Evolutionary conservation across 176 grass and related monocot species (phyloP).

Genomic region (Carex myosuroides): DNA sequence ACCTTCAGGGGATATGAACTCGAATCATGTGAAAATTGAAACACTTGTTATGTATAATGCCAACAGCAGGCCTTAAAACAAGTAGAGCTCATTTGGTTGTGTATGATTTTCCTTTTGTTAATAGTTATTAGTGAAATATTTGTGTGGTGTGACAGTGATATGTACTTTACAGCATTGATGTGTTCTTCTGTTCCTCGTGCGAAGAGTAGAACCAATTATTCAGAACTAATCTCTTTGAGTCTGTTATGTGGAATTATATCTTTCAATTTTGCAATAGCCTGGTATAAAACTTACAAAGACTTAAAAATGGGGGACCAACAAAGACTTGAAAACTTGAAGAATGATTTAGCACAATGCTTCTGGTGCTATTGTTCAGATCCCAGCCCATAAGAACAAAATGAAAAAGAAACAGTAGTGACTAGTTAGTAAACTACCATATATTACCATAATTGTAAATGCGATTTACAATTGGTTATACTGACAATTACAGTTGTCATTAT

Average conservation of each 20-base stretch:
- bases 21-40: conserved; percentile 18
- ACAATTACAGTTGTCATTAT: not conserved
- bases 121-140: not conserved
- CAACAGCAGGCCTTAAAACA: not conserved
- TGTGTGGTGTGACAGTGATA: conserved; percentile 3
- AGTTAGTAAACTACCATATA: not conserved
- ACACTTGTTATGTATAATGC: not conserved
- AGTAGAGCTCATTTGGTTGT: not conserved
- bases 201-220: conserved; percentile 7
- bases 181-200: conserved; percentile 6
- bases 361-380: not conserved
- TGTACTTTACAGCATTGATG: conserved; percentile 1
- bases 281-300: not conserved
- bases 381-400: not conserved
- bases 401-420: not conserved
- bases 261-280: not conserved
- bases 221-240: not conserved
- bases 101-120: not conserved
- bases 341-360: not conserved
- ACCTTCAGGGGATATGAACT: conserved; percentile 33
- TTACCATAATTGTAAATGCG: not conserved
- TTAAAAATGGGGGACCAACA: not conserved
- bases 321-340: not conserved
- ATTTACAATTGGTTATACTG: not conserved
- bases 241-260: not conserved